Evolutionary conservation across 2,329 filamentous ascomycete species (phyloP).

Genomic region (Pyrenophora seminiperda): DNA sequence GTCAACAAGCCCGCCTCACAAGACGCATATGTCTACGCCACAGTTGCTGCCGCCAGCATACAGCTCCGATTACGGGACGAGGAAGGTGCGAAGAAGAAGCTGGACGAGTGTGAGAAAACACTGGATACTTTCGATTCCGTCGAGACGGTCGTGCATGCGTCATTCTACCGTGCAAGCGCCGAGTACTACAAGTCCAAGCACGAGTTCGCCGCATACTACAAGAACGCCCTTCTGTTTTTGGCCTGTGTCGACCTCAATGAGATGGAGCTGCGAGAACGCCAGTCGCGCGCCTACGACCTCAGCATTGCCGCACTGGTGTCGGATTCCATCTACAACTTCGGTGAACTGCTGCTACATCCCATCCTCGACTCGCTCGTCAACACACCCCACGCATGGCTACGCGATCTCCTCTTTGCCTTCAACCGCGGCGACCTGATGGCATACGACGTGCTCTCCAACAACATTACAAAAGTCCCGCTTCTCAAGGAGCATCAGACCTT

Average conservation of each 20-base stretch:
- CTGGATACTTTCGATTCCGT: slow-evolving; percentile 93
- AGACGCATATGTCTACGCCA: slow-evolving; percentile 94
- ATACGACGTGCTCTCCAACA: slow-evolving; percentile 80
- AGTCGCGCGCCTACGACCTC: slow-evolving; percentile 86
- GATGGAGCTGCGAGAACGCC: slow-evolving; percentile 75
- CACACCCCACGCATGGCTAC: slow-evolving; percentile 82
- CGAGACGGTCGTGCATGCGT: slow-evolving; percentile 91
- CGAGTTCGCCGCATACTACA: slow-evolving; percentile 96
- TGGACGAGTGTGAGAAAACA: slow-evolving; percentile 85
- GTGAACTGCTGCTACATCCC: slow-evolving; percentile 95
- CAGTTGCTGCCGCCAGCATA: slow-evolving; percentile 84
- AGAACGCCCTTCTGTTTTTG: slow-evolving; percentile 95
- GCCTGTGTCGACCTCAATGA: slow-evolving; percentile 87
- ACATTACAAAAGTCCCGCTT: slow-evolving; percentile 79
- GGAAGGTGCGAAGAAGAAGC: slow-evolving; percentile 81
- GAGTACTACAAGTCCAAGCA: slow-evolving; percentile 91
- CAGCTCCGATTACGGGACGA: slow-evolving; percentile 80
- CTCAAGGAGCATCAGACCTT: slow-evolving; percentile 80
- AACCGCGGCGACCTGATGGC: slow-evolving; percentile 91
- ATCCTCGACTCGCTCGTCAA: slow-evolving; percentile 84
- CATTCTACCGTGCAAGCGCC: slow-evolving; percentile 94
- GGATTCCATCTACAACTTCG: slow-evolving; percentile 98
- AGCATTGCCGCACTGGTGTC: slow-evolving; percentile 91
- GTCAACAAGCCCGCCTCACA: slow-evolving; percentile 92
- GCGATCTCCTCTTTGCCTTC: slow-evolving; percentile 95